Conservation (phyloP, 768 basidiomycete genomes). For the Tylopilus felleus region DNA sequence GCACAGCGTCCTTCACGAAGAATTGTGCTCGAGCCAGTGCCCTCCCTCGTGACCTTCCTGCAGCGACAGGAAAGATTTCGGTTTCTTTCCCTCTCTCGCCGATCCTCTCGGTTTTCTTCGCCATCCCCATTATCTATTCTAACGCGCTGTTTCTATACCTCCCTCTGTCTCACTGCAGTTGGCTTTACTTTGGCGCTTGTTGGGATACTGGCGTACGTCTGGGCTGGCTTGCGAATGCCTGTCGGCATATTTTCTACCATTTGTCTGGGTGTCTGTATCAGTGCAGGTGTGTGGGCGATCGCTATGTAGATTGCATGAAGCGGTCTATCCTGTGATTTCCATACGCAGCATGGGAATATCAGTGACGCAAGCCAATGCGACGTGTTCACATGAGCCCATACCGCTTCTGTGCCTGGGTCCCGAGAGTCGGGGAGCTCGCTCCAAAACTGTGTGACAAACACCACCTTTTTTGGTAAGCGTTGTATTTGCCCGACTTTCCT, state of each 20-base stretch:
- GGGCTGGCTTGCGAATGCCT: slow-evolving; percentile 19
- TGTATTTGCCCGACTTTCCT: slow-evolving; percentile 11
- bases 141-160: slow-evolving; percentile 25
- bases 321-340: not conserved
- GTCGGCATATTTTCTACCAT: slow-evolving; percentile 30
- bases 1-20: slow-evolving; percentile 7
- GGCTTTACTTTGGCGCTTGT: slow-evolving; percentile 27
- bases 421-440: not conserved
- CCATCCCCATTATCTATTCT: slow-evolving; percentile 21
- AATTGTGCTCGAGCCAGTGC: slow-evolving; percentile 17
- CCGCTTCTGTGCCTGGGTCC: not conserved
- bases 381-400: not conserved
- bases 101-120: not conserved
- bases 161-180: slow-evolving; percentile 18
- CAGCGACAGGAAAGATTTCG: not conserved
- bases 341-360: not conserved
- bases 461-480: slow-evolving; percentile 6
- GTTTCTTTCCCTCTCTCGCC: not conserved
- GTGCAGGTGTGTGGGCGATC: slow-evolving; percentile 27
- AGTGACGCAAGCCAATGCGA: not conserved
- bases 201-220: slow-evolving; percentile 27
- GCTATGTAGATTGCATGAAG: slow-evolving; percentile 9
- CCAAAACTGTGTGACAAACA: not conserved
- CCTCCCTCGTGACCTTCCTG: slow-evolving; percentile 1
- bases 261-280: slow-evolving; percentile 22